Base-by-base conservation (phyloP, 2,329 filamentous ascomycete species). In the Fusarium citri region DNA sequence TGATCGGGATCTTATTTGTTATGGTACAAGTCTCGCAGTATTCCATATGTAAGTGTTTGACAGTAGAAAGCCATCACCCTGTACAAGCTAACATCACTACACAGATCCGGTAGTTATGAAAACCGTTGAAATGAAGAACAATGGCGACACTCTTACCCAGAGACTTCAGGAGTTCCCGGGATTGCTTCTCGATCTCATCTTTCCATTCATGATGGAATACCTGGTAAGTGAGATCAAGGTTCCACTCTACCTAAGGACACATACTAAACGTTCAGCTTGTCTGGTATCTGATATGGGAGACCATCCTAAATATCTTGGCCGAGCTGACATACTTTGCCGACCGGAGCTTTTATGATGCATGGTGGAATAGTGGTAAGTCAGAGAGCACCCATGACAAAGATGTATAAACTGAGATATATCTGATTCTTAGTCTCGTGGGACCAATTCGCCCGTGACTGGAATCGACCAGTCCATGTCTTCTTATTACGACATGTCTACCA, bases 231-330 rank as follows among this genome's bases (percentile, higher is more conserved):
- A 10, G 54, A 23, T 4, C 11, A 15, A 22, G 28, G 1, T n/a
- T 5, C 12, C 16, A 28, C 15, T 30, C 40, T n/a, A 12, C 20
- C 40, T n/a, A 15, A 20, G 11, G 9, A 15, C n/a, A n/a, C 28
- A 31, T 40, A 40, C 58, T 73, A 28, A 72, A 26, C 7, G 34
- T 15, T 22, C 53, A 84, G 80, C 85, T 93, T 60, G 86, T 88
- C 0, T 95, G 92, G 90, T 94, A 94, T 77, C 86, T 95, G 28
- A 94, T 94, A 69, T 95, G 92, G 92, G 89, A 91, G 78, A 88
- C 88, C 5, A 87, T 91, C 37, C 83, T 94, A 64, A 94, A 94
- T 77, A 87, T 93, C 16, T 83, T 94, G 23, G 92, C 92, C 6
- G 92, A 95, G 78, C 77, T 94, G 58, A 94, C 92, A 0, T 84